phyloP scores from a whole-genome alignment of 2,329 filamentous ascomycete genomes.

The Fusarium bulbicola region DNA sequence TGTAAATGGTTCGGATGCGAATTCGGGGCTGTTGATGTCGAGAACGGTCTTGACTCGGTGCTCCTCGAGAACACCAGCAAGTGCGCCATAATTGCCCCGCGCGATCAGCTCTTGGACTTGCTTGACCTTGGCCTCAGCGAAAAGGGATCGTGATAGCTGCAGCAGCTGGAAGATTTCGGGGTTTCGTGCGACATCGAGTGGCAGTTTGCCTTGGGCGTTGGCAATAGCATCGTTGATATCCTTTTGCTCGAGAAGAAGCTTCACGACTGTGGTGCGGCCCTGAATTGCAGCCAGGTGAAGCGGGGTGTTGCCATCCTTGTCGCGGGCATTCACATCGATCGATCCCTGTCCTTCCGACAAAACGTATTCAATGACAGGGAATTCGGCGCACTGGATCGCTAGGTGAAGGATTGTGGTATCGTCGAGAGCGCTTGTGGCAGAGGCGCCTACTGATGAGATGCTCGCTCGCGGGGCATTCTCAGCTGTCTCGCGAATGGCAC shows the following conservation, averaged over 20 bases:
- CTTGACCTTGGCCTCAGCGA: slow-evolving; percentile 85
- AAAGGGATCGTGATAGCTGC: slow-evolving; percentile 88
- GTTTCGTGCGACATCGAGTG: slow-evolving; percentile 88
- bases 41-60: slow-evolving; percentile 84
- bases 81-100: slow-evolving; percentile 75
- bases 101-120: slow-evolving; percentile 84
- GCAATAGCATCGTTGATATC: slow-evolving; percentile 87
- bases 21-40: slow-evolving; percentile 91
- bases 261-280: slow-evolving; percentile 82
- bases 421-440: slow-evolving; percentile 62
- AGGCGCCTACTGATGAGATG: slow-evolving; percentile 62
- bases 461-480: slow-evolving; percentile 63
- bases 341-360: slow-evolving; percentile 74
- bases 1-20: slow-evolving; percentile 82
- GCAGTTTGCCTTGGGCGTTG: slow-evolving; percentile 85
- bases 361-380: slow-evolving; percentile 93
- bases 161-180: slow-evolving; percentile 96
- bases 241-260: slow-evolving; percentile 81
- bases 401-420: slow-evolving; percentile 93
- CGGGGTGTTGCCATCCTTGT: slow-evolving; percentile 93
- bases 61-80: slow-evolving; percentile 86
- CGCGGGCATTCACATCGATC: slow-evolving; percentile 87
- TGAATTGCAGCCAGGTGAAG: slow-evolving; percentile 88
- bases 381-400: slow-evolving; percentile 94
- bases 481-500: slow-evolving; percentile 76